Evolutionary conservation across 2,329 filamentous ascomycete genomes (phyloP).

Genomic region (Alternaria sp.): DNA sequence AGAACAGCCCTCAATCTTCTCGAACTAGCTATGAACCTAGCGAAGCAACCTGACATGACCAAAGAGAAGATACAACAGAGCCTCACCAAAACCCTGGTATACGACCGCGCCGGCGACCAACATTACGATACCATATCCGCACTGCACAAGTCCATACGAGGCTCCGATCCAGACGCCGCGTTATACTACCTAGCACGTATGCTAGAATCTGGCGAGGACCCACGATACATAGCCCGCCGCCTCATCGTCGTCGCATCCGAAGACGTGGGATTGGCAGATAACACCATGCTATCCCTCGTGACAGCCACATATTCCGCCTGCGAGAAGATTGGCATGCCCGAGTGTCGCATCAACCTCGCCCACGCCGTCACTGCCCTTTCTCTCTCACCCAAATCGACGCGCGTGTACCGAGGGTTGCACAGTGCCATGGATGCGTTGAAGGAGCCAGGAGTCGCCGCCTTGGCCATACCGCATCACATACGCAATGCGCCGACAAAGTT

Average conservation of each 20-base stretch:
- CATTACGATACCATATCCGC: conserved; percentile 98
- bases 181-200: conserved; percentile 96
- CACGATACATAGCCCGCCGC: conserved; percentile 87
- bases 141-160: conserved; percentile 94
- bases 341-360: conserved; percentile 89
- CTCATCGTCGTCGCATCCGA: conserved; percentile 96
- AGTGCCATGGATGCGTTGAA: conserved; percentile 80
- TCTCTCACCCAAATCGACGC: conserved; percentile 83
- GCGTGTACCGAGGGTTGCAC: conserved; percentile 82
- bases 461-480: conserved; percentile 87
- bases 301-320: conserved; percentile 86
- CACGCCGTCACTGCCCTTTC: conserved; percentile 85
- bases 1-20: conserved; percentile 91
- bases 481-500: conserved; percentile 90
- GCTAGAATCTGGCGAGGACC: conserved; percentile 94
- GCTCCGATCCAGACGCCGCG: conserved; percentile 83
- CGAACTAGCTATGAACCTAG: conserved; percentile 84
- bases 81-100: conserved; percentile 91
- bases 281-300: conserved; percentile 80
- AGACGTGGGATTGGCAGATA: conserved; percentile 91
- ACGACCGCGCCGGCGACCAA: conserved; percentile 93
- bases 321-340: conserved; percentile 94
- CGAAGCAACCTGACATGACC: conserved; percentile 70
- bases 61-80: conserved; percentile 79
- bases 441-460: conserved; percentile 81